These are phyloP conservation scores for Malus sieversii DNA, from an alignment of 306 rosid genomes.

Conservation along the genomic window DNA sequence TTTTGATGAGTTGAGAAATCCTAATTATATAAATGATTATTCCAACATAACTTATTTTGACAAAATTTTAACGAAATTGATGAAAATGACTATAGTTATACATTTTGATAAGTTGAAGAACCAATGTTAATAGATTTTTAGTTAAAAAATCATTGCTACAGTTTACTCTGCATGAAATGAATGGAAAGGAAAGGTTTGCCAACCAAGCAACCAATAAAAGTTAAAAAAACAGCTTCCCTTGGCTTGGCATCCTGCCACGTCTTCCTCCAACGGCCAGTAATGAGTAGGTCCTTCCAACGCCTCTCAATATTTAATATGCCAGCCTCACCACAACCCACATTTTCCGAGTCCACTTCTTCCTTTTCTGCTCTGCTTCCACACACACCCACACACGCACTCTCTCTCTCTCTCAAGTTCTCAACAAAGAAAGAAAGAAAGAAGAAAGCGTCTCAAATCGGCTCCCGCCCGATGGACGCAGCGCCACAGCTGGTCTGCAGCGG, in stretches of 20 bases:
- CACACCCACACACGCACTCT: background rate
- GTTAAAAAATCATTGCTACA: too few relatives aligned
- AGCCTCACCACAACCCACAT: background rate
- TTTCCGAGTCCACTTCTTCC: background rate
- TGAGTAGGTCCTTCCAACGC: background rate
- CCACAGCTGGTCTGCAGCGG: conserved; percentile 59
- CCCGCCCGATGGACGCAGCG: conserved; percentile 63
- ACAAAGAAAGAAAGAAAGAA: background rate
- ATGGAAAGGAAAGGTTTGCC: too few relatives aligned
- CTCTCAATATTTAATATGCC: conserved; percentile 2
- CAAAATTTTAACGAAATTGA: too few relatives aligned
- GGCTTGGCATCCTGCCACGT: conserved; percentile 33
- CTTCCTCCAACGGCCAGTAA: conserved; percentile 21
- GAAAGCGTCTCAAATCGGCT: background rate
- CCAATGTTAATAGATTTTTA: too few relatives aligned
- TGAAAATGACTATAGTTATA: too few relatives aligned
- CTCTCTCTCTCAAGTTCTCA: background rate
- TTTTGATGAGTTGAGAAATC: too few relatives aligned
- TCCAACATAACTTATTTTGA: too few relatives aligned
- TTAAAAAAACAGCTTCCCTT: background rate
- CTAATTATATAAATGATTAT: too few relatives aligned
- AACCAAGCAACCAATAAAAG: too few relatives aligned
- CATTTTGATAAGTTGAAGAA: too few relatives aligned
- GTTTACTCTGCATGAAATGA: too few relatives aligned
- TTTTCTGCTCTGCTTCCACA: background rate